Conservation (phyloP, 257 asterid species). For the Capsicum rhomboideum region DNA sequence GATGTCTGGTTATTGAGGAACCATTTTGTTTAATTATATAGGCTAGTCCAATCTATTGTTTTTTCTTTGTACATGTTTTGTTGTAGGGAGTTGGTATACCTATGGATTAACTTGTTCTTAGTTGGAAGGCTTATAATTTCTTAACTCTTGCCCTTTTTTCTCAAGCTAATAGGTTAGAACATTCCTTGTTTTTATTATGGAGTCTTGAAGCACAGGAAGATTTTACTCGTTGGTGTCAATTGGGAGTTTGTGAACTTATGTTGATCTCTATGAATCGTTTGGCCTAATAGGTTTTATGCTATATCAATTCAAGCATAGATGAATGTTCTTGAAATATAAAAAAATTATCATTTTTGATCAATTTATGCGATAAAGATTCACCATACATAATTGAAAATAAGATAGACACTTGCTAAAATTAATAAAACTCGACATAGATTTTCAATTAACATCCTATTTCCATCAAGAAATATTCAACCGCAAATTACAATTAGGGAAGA, state of each 20-base stretch:
- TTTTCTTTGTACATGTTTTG: background rate
- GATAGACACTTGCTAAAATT: background rate
- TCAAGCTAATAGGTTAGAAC: background rate
- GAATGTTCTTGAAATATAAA: background rate
- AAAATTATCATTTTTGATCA: accelerated
- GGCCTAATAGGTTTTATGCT: background rate
- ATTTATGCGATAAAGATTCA: background rate
- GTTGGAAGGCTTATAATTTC: background rate
- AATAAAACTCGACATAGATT: background rate
- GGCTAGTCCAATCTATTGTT: background rate
- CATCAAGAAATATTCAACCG: background rate
- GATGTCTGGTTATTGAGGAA: background rate
- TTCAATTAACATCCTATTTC: background rate
- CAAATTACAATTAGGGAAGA: background rate
- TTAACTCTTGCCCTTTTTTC: background rate
- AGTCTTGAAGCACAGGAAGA: background rate
- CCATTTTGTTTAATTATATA: background rate
- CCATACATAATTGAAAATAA: background rate
- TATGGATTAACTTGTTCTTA: too few species aligned
- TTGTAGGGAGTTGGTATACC: background rate
- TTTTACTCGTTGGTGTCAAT: background rate
- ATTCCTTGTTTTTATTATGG: background rate
- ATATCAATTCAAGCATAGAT: background rate
- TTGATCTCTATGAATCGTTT: background rate
- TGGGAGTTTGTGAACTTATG: background rate